Conservation (phyloP, 768 basidiomycete genomes). For the Sporobolomyces pararoseus region DNA sequence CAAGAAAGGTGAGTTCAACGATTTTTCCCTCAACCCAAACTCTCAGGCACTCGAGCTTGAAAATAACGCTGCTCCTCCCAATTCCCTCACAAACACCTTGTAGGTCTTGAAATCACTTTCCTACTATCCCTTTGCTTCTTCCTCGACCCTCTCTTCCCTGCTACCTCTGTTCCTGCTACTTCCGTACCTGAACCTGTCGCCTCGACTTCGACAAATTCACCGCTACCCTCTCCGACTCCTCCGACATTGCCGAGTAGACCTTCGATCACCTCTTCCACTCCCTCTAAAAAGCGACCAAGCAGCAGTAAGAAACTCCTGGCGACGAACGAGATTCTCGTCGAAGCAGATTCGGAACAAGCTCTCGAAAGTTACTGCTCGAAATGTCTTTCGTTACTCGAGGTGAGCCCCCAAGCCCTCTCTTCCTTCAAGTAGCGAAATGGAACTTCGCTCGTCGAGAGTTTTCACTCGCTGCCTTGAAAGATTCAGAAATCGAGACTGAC, state of each 20-base stretch:
- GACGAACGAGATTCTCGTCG: conserved; percentile 23
- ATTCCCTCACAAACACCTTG: no score
- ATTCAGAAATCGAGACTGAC: no score
- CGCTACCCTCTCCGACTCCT: not conserved
- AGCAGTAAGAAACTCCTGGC: not conserved
- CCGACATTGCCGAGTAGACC: not conserved
- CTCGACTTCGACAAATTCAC: not conserved
- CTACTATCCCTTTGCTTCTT: conserved; percentile 28
- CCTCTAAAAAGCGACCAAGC: not conserved
- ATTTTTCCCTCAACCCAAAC: not conserved
- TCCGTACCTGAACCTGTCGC: not conserved
- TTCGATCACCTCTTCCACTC: not conserved
- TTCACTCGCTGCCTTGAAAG: no score
- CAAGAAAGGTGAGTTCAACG: conserved; percentile 16
- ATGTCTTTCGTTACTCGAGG: conserved; percentile 11
- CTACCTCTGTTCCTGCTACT: no score
- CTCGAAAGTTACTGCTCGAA: not conserved
- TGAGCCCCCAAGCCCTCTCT: no score
- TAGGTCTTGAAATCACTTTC: conserved; percentile 33
- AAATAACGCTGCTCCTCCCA: no score
- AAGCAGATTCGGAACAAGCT: not conserved
- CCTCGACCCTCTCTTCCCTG: conserved; percentile 22
- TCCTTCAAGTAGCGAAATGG: no score
- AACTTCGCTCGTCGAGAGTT: no score
- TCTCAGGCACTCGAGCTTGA: no score